Evolutionary conservation across 305 asterid genomes (phyloP).

Genomic region (Fraxinus nigra): DNA sequence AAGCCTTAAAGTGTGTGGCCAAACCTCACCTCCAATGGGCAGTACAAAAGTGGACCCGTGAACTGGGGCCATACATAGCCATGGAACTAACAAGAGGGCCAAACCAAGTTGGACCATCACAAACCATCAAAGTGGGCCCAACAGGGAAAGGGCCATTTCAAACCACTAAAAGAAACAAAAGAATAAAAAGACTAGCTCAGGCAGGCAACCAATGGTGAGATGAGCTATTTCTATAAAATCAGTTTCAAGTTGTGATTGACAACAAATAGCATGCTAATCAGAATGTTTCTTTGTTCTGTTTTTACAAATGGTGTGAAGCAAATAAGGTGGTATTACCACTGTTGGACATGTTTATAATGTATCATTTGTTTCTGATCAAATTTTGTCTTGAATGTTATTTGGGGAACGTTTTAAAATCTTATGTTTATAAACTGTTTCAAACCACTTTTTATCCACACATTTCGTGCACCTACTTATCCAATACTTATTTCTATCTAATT

Average conservation of each 20-base stretch:
- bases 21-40: not conserved
- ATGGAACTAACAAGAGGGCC: not conserved
- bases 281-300: not conserved
- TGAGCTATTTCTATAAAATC: not conserved
- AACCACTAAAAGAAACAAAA: not conserved
- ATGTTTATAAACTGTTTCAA: not conserved
- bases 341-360: conserved; percentile 11
- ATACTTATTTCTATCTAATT: not conserved
- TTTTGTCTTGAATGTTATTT: not conserved
- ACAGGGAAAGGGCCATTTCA: not conserved
- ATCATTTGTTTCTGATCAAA: not conserved
- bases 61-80: not conserved
- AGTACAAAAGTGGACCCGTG: not conserved
- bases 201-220: not conserved
- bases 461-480: not conserved
- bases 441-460: not conserved
- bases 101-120: not conserved
- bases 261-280: not conserved
- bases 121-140: not conserved
- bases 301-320: not conserved
- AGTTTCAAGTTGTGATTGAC: not conserved
- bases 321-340: not conserved
- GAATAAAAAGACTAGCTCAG: not conserved
- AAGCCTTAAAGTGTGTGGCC: not conserved
- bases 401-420: not conserved